phyloP scores from a whole-genome alignment of 148 eudicot genomes.

The Fagopyrum esculentum region DNA sequence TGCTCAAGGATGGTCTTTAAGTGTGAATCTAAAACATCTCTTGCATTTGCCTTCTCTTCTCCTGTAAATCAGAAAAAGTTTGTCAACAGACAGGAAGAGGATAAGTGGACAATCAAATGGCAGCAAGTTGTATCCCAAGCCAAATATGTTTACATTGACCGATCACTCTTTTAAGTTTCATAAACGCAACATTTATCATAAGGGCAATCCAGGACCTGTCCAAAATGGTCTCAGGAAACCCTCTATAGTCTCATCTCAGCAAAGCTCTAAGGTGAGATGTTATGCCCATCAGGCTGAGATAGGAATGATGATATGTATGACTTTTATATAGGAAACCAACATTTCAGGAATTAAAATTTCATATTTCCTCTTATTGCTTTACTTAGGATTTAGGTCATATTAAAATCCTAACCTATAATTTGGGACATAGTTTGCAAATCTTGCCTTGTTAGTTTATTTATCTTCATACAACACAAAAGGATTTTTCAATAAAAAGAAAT shows the following conservation, averaged over 20 bases:
- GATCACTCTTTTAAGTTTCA: too few relatives aligned
- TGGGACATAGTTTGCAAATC: too few relatives aligned
- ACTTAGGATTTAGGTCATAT: too few relatives aligned
- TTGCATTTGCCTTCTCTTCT: slow-evolving; percentile 24
- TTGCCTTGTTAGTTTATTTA: too few relatives aligned
- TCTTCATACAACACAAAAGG: too few relatives aligned
- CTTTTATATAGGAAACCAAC: too few relatives aligned
- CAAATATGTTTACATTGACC: not conserved
- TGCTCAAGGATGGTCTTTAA: slow-evolving; percentile 62
- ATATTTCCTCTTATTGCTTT: too few relatives aligned
- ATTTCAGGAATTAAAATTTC: too few relatives aligned
- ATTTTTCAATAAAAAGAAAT: too few relatives aligned
- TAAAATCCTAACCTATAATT: too few relatives aligned
- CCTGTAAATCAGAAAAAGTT: slow-evolving; percentile 30
- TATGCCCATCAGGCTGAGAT: too few relatives aligned
- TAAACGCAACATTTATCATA: not conserved
- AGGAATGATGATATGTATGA: too few relatives aligned
- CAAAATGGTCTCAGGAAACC: not conserved
- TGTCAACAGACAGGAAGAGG: not conserved
- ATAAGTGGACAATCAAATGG: not conserved
- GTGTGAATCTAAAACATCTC: slow-evolving; percentile 45
- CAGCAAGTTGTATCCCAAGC: not conserved
- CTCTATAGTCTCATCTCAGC: not conserved
- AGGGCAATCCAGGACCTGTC: not conserved
- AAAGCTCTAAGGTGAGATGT: not conserved